Conservation (phyloP, 2,329 filamentous ascomycete genomes). For the Eurotiales sp. region DNA sequence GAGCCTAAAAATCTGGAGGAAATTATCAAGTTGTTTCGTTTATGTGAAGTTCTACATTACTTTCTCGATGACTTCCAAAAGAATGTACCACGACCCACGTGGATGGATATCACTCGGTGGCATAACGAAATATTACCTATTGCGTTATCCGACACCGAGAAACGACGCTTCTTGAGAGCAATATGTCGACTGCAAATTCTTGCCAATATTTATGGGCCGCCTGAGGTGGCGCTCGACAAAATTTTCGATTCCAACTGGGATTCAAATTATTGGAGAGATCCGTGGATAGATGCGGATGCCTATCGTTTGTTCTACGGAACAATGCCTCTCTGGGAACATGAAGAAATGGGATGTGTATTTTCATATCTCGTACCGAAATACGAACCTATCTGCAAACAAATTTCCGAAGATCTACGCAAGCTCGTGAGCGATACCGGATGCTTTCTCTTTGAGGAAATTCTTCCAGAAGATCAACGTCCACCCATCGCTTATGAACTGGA, state of each 20-base stretch:
- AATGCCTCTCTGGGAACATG: constrained; percentile 3
- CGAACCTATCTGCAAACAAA: background rate
- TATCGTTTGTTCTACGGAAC: constrained; percentile 2
- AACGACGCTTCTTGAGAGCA: background rate
- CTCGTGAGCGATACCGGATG: background rate
- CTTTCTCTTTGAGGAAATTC: background rate
- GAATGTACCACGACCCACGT: background rate
- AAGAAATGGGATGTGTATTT: constrained; percentile 5
- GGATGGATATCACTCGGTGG: constrained; percentile 1
- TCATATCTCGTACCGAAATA: background rate
- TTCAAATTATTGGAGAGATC: too few species aligned
- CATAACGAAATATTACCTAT: background rate
- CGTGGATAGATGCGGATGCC: background rate
- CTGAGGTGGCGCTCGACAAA: too few species aligned
- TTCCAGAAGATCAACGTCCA: background rate
- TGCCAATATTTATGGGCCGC: background rate
- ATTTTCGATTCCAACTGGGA: too few species aligned
- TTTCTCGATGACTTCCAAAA: constrained; percentile 4
- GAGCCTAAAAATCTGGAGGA: background rate
- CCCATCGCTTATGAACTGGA: background rate
- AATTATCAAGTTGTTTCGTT: background rate
- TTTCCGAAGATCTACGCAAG: background rate
- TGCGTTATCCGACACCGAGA: background rate
- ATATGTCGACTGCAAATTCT: constrained; percentile 8
- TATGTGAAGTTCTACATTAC: background rate